Conservation (phyloP, 108 stramenopile genomes). For the Nitzschia inconspicua region DNA sequence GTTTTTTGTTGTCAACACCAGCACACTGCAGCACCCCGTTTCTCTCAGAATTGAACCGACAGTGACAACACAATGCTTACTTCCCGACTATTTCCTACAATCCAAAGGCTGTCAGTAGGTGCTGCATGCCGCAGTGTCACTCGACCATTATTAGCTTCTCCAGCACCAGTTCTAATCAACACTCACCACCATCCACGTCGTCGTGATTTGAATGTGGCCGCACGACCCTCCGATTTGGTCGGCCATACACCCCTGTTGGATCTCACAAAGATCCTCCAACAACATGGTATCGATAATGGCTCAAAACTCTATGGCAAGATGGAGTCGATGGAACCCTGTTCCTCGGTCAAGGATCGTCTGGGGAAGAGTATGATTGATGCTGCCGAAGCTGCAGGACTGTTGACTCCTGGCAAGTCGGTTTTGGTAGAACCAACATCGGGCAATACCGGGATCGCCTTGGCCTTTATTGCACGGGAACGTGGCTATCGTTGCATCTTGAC, state of each 20-base stretch:
- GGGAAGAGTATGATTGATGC: conserved; percentile 79
- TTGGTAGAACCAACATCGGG: conserved; percentile 90
- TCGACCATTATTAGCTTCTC: too few relatives aligned
- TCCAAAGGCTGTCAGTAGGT: too few relatives aligned
- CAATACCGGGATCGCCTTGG: conserved; percentile 92
- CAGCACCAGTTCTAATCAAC: too few relatives aligned
- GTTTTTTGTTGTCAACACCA: too few relatives aligned
- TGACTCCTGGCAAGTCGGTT: conserved; percentile 88
- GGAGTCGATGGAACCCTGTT: conserved; percentile 65
- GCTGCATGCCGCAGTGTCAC: too few relatives aligned
- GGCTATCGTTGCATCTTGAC: conserved; percentile 78
- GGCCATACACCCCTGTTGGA: conserved; percentile 67
- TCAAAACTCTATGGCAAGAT: conserved; percentile 52
- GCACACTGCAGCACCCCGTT: too few relatives aligned
- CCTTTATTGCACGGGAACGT: conserved; percentile 40
- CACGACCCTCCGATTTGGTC: conserved; percentile 61
- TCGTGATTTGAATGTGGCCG: too few relatives aligned
- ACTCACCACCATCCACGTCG: too few relatives aligned
- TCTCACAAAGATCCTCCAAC: conserved; percentile 17
- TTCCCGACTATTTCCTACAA: too few relatives aligned
- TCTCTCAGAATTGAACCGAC: too few relatives aligned
- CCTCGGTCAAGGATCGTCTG: conserved; percentile 91
- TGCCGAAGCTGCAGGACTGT: conserved; percentile 71
- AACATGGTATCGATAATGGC: conserved; percentile 45
- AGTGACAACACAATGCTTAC: too few relatives aligned